Evolutionary conservation across 176 grass and related monocot genomes (phyloP).

Genomic region (Eragrostis nindensis): DNA sequence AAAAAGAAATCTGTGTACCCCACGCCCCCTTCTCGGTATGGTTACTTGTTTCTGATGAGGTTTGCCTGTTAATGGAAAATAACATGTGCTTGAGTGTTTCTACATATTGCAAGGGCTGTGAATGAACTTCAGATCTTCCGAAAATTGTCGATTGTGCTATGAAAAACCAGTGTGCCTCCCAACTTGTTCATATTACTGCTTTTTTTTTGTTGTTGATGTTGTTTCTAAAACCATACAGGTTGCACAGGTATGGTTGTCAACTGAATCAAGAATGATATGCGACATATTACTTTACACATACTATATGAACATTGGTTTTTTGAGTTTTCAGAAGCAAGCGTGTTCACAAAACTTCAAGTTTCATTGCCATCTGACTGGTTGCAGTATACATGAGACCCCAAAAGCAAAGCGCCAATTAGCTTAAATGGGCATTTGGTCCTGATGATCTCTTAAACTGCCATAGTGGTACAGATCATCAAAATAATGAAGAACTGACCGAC

Average conservation of each 20-base stretch:
- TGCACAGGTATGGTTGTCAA: background rate
- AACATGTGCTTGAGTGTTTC: too few species aligned
- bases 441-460: background rate
- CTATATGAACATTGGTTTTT: background rate
- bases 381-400: background rate
- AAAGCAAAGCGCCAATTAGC: background rate
- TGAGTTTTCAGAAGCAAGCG: background rate
- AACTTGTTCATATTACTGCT: background rate
- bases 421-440: constrained; percentile 2
- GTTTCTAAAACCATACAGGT: background rate
- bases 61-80: too few species aligned
- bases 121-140: background rate
- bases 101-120: background rate
- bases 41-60: background rate
- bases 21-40: too few species aligned
- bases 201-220: too few species aligned
- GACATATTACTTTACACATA: background rate
- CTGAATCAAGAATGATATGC: background rate
- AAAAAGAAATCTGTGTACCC: background rate
- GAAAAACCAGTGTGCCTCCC: background rate
- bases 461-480: background rate
- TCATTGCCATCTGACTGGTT: background rate
- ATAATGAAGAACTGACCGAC: background rate
- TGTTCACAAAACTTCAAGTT: background rate
- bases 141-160: background rate